phyloP scores from a whole-genome alignment of 225 moss, liverwort and hornwort genomes.

The Lunularia cruciata region DNA sequence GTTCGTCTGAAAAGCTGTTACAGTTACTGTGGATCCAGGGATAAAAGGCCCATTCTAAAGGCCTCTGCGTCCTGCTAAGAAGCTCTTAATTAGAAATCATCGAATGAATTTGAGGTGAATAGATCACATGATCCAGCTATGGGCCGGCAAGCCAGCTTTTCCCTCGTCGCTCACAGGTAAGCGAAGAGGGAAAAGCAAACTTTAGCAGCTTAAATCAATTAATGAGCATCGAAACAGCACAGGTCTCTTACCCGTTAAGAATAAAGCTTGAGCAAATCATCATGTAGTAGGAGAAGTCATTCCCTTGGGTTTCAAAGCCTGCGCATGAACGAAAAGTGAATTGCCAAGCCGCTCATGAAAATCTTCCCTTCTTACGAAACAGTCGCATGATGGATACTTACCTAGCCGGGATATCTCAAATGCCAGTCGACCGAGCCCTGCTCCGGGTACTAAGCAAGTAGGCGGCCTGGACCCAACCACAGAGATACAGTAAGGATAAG shows the following conservation, averaged over 20 bases:
- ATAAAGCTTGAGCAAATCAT: conserved; percentile 88
- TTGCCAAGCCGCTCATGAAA: too few species aligned
- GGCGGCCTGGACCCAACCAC: conserved; percentile 53
- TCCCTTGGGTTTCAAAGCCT: conserved; percentile 80
- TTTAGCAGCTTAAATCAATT: background rate
- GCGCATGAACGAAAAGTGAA: conserved; percentile 31
- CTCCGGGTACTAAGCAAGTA: conserved; percentile 76
- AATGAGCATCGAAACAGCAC: background rate
- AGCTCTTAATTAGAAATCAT: background rate
- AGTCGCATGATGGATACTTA: conserved; percentile 19
- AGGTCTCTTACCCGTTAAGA: conserved; percentile 59
- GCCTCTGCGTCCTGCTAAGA: conserved; percentile 53
- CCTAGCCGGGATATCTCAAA: conserved; percentile 83
- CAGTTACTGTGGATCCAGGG: conserved; percentile 88
- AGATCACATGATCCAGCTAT: too few species aligned
- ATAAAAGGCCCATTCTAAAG: conserved; percentile 65
- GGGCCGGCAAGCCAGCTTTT: too few species aligned
- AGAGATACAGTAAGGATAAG: background rate
- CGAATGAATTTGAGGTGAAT: too few species aligned
- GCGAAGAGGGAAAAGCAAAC: too few species aligned
- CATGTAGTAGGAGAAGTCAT: conserved; percentile 88
- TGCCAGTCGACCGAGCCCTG: conserved; percentile 78
- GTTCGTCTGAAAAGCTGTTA: conserved; percentile 61
- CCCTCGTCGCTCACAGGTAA: too few species aligned
- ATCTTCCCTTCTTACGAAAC: too few species aligned